Conservation (phyloP, 2,329 filamentous ascomycete species). For the Graphiopsis chlorocephala region DNA sequence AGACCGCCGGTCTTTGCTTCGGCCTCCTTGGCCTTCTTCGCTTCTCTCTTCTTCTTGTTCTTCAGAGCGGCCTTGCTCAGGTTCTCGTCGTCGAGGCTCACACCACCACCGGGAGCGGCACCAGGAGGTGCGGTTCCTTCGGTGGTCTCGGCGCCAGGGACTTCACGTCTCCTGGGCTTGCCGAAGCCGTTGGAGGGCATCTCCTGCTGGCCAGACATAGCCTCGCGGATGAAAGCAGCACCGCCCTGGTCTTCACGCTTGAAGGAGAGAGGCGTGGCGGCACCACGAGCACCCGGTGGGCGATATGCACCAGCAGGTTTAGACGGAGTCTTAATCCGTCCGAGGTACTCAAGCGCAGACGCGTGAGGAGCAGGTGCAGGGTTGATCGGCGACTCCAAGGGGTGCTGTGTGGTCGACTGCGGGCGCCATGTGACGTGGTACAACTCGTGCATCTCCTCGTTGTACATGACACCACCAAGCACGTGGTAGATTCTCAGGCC, state of each 20-base stretch:
- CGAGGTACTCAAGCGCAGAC: conserved; percentile 78
- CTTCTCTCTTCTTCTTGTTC: conserved; percentile 97
- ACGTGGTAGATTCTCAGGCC: conserved; percentile 95
- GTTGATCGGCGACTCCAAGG: conserved; percentile 61
- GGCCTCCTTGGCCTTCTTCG: conserved; percentile 83
- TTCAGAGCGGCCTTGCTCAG: conserved; percentile 83
- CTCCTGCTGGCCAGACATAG: conserved; percentile 51
- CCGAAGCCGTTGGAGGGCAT: conserved; percentile 72
- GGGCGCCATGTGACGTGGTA: conserved; percentile 88
- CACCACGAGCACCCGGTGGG: conserved; percentile 87
- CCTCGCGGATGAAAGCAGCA: conserved; percentile 80
- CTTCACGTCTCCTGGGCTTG: conserved; percentile 66
- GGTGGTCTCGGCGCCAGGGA: conserved; percentile 80
- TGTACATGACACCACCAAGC: conserved; percentile 84
- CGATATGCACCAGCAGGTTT: conserved; percentile 98
- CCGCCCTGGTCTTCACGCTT: conserved; percentile 97
- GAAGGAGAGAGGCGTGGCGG: conserved; percentile 86
- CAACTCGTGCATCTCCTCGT: conserved; percentile 89
- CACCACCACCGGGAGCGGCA: conserved; percentile 64
- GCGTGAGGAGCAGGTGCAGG: conserved; percentile 74
- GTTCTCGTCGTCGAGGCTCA: conserved; percentile 68
- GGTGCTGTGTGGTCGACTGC: conserved; percentile 59
- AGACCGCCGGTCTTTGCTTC: conserved; percentile 58
- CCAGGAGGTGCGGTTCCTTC: conserved; percentile 54
- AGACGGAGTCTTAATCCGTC: conserved; percentile 86